phyloP scores from a whole-genome alignment of 352 stramenopile species.

The Globisporangium yorkense region DNA sequence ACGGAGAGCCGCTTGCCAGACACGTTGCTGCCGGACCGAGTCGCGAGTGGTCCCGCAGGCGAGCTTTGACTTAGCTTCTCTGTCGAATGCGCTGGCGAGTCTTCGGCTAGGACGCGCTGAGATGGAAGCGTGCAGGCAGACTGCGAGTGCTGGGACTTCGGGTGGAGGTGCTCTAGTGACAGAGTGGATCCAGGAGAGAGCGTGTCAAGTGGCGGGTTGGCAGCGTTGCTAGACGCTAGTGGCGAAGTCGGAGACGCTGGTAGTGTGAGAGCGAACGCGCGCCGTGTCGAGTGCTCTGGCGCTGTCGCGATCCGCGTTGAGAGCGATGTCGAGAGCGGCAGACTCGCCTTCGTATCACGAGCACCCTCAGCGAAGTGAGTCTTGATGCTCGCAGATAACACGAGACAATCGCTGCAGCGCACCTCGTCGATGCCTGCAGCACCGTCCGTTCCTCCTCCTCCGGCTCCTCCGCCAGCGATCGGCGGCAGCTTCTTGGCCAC shows the following conservation, averaged over 20 bases:
- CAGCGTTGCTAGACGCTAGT: background rate
- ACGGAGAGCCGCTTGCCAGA: constrained; percentile 4
- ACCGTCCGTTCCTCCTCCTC: no score
- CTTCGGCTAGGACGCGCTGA: background rate
- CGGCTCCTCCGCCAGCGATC: constrained; percentile 11
- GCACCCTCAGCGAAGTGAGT: no score
- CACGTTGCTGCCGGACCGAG: background rate
- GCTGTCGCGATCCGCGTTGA: constrained; percentile 7
- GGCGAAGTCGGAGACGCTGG: background rate
- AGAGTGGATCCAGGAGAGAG: background rate
- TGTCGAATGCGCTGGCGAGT: background rate
- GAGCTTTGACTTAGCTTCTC: background rate
- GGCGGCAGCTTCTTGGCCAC: constrained; percentile 39
- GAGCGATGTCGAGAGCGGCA: background rate
- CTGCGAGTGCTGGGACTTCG: background rate
- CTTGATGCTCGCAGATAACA: no score
- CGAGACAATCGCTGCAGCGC: background rate
- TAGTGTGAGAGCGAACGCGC: constrained; percentile 8
- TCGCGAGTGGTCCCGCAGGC: background rate
- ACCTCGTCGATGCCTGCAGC: constrained; percentile 2
- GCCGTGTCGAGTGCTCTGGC: constrained; percentile 8
- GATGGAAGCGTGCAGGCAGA: constrained; percentile 2
- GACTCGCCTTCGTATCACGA: background rate
- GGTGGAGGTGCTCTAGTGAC: background rate
- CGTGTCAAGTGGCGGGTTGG: background rate